Evolutionary conservation across 2,329 filamentous ascomycete genomes (phyloP).

Genomic region (Chrysoporthe puriensis): DNA sequence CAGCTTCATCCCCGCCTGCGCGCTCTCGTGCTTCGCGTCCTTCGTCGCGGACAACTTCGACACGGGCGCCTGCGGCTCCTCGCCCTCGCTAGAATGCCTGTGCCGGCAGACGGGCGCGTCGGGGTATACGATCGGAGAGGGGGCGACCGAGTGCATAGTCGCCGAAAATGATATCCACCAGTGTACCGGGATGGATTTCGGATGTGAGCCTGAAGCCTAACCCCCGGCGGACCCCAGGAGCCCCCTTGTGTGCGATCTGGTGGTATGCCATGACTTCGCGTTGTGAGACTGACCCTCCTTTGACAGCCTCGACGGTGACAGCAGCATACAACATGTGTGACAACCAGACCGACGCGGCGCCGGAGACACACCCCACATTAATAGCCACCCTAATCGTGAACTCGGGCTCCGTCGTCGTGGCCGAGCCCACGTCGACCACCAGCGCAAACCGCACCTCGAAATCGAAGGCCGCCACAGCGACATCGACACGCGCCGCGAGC

Average conservation of each 20-base stretch:
- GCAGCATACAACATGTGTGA: slow-evolving; percentile 63
- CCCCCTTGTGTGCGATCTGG: too few species aligned
- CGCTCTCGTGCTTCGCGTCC: slow-evolving; percentile 61
- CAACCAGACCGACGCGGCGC: slow-evolving; percentile 51
- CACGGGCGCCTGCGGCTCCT: slow-evolving; percentile 49
- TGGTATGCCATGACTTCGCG: not conserved
- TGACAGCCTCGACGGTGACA: slow-evolving; percentile 46
- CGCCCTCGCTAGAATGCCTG: slow-evolving; percentile 62
- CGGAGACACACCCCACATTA: slow-evolving; percentile 62
- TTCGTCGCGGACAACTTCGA: slow-evolving; percentile 67
- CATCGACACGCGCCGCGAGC: slow-evolving; percentile 79
- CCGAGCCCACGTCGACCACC: slow-evolving; percentile 27
- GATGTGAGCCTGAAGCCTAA: slow-evolving; percentile 39
- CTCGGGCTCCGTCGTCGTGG: slow-evolving; percentile 40
- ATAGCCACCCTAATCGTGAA: slow-evolving; percentile 57
- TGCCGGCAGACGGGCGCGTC: slow-evolving; percentile 62
- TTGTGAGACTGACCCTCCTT: not conserved
- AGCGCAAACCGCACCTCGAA: slow-evolving; percentile 26
- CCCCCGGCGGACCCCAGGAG: too few species aligned
- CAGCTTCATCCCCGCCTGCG: slow-evolving; percentile 59
- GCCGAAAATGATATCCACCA: slow-evolving; percentile 52
- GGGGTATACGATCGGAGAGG: slow-evolving; percentile 74
- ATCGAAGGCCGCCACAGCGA: slow-evolving; percentile 21
- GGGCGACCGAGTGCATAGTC: slow-evolving; percentile 67
- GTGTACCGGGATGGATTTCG: slow-evolving; percentile 53